Percentiles rank a stretch among this genome's conserved stretches.
Conservation (phyloP, 129 eudicot species). For the Lactuca sativa region DNA sequence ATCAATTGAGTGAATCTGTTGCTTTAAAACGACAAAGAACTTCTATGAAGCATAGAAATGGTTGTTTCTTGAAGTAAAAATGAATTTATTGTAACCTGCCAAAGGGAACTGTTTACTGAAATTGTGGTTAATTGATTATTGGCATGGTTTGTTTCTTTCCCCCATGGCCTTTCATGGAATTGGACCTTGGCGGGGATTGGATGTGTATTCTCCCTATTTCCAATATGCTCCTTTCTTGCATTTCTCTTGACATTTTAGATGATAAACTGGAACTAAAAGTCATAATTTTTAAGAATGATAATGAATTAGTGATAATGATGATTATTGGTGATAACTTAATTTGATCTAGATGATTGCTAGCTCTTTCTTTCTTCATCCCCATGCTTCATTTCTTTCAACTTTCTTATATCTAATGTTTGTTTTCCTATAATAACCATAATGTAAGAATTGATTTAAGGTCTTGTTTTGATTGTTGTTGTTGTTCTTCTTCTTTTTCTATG, state of each 20-base stretch:
- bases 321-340: too few species aligned
- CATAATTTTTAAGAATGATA: too few species aligned
- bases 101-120: slow-evolving; percentile 3
- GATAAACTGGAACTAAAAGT: slow-evolving; percentile 73
- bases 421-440: too few species aligned
- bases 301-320: too few species aligned
- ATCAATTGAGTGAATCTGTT: not conserved
- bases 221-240: too few species aligned
- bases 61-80: not conserved
- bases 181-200: slow-evolving; percentile 62
- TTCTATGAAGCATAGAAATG: too few species aligned
- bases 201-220: slow-evolving; percentile 22
- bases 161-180: slow-evolving; percentile 81
- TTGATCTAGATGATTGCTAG: too few species aligned
- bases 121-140: not conserved
- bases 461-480: too few species aligned
- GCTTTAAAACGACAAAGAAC: not conserved
- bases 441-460: slow-evolving; percentile 61
- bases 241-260: too few species aligned
- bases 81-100: slow-evolving; percentile 7
- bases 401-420: too few species aligned
- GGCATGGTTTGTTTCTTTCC: not conserved
- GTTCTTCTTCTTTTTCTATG: not conserved
- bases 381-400: too few species aligned
- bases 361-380: not conserved